Base-by-base conservation (phyloP, 768 basidiomycete species). In the Pisolithus orientalis region DNA sequence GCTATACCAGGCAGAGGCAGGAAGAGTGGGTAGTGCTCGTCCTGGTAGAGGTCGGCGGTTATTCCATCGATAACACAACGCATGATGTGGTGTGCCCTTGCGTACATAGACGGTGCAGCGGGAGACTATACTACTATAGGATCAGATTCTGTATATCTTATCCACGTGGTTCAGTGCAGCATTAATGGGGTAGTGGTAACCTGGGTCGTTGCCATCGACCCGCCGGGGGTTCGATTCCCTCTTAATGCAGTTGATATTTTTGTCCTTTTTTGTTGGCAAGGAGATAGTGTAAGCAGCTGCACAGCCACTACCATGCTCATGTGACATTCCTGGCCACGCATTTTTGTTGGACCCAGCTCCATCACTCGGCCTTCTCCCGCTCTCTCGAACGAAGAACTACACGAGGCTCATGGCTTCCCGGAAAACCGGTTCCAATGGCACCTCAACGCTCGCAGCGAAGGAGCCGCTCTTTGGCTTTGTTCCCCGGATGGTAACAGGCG, bases 201-300 rank as follows among this genome's bases (percentile, higher is more conserved):
- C 78, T 79, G 76, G 78, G 77, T 79, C 75, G 77, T 79, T 79
- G 77, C 77, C 78, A 79, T 81, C 83, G 84, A 85, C 82, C 84
- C 84, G 84, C 84, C 84, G 84, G 83, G 83, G 83, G 84, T 86
- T 86, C 83, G 82, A 86, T 86, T 85, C 84, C 83, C 84, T 56
- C 83, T 85, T 85, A 83, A 85, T 85, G 84, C 84, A 84, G 8
- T 21, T 24, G 3, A 13, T 37, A 38, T 47, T 47, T 47, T 47
- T 31, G 4, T 44, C 13, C 32, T 44, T n/a, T 24, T 13, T 44
- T 14, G 5, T 28, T 7, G 3, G 6, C 28, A 14, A 6, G 24
- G 13, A 4, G 13, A 4, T 9, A 0, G 13, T 2, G 7, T 32
- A 32, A 32, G 31, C 31, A 32, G 9, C 6, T 32, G 34, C 34